A percentile compares a stretch with the other conserved stretches of the same genome.
Evolutionary conservation across 495 filamentous ascomycete species (phyloP).

Genomic region (Penicillium cataractarum): DNA sequence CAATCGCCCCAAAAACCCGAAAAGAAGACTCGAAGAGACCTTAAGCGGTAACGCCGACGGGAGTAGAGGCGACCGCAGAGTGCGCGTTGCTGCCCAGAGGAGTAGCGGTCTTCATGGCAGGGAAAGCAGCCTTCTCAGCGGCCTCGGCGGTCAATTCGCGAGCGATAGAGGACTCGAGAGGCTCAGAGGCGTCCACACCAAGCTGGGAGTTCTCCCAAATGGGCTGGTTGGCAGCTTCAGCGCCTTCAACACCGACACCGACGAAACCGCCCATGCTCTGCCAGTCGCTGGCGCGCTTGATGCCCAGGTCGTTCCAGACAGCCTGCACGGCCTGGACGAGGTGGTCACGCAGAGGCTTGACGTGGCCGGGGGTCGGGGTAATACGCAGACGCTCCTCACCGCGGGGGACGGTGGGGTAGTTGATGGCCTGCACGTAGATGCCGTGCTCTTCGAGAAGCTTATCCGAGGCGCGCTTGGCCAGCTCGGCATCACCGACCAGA

Average conservation of each 20-base stretch:
- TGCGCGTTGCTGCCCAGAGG: conserved; percentile 27
- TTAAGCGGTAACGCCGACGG: conserved; percentile 43
- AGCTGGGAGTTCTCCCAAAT: conserved; percentile 91
- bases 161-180: conserved; percentile 41
- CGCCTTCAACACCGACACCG: conserved; percentile 77
- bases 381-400: conserved; percentile 94
- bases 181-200: conserved; percentile 57
- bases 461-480: conserved; percentile 90
- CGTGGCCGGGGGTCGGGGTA: conserved; percentile 93
- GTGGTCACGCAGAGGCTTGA: conserved; percentile 76
- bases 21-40: neutral
- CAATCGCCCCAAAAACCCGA: conserved; percentile 5
- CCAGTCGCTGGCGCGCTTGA: conserved; percentile 93
- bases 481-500: conserved; percentile 89
- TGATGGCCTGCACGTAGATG: conserved; percentile 98
- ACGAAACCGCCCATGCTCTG: conserved; percentile 89
- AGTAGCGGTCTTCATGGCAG: conserved; percentile 37
- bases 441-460: conserved; percentile 81
- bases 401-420: conserved; percentile 96
- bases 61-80: conserved; percentile 30
- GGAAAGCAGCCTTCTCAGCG: conserved; percentile 16
- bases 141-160: conserved; percentile 41
- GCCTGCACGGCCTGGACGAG: conserved; percentile 82
- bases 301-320: conserved; percentile 84
- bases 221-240: conserved; percentile 59